These are phyloP conservation scores for Colletotrichum melonis DNA, from an alignment of 2,329 filamentous ascomycete genomes.

Conservation along the genomic window DNA sequence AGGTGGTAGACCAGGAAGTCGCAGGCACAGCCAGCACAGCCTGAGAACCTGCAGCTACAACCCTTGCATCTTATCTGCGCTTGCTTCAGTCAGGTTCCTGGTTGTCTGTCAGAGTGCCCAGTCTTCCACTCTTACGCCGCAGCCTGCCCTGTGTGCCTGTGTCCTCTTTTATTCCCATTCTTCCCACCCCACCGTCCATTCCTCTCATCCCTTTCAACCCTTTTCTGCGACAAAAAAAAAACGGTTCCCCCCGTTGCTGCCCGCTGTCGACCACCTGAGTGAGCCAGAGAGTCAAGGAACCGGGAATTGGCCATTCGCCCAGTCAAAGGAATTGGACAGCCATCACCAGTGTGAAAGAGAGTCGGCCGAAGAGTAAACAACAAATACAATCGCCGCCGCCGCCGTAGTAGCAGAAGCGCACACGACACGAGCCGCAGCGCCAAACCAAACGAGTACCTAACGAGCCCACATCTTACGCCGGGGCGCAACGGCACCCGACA, in stretches of 20 bases:
- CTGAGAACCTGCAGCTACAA: neutral
- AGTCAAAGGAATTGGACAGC: neutral
- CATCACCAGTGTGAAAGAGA: neutral
- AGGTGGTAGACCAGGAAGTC: neutral
- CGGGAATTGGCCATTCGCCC: neutral
- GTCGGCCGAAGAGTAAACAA: constrained; percentile 4
- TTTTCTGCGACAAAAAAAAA: constrained; percentile 11
- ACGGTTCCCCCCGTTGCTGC: constrained; percentile 13
- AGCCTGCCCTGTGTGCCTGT: no score
- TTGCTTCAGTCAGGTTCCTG: neutral
- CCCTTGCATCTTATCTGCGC: constrained; percentile 6
- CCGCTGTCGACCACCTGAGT: constrained; percentile 14
- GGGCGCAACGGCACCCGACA: neutral
- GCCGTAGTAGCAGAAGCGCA: neutral
- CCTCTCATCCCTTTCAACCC: constrained; percentile 19
- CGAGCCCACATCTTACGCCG: neutral
- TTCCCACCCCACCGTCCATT: constrained; percentile 26
- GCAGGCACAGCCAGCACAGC: neutral
- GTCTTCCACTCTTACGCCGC: neutral
- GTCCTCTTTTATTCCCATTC: constrained; percentile 29
- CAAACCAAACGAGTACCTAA: neutral
- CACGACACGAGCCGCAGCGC: constrained; percentile 13
- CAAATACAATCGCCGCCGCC: constrained; percentile 5
- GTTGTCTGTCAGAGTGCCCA: neutral
- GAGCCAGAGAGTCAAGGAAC: neutral